Evolutionary conservation across 257 asterid genomes (phyloP).

Genomic region (Eustoma russellianum): DNA sequence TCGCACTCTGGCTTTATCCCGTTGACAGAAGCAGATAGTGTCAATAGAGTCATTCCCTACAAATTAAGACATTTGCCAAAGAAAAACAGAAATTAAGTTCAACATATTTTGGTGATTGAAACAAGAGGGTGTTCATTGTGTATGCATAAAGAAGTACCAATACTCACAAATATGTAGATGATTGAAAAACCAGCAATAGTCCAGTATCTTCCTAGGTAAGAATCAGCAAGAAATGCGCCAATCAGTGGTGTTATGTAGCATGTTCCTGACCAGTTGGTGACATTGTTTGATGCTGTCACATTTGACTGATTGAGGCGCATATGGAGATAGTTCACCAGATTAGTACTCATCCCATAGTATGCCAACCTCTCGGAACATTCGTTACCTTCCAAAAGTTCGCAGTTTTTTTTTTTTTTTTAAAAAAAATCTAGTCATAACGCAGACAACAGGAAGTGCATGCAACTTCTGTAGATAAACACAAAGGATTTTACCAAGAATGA

Average conservation of each 20-base stretch:
- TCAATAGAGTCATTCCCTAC: constrained; percentile 76
- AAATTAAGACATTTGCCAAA: neutral
- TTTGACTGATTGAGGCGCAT: constrained; percentile 34
- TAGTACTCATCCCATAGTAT: constrained; percentile 80
- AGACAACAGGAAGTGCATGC: neutral
- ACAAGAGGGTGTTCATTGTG: neutral
- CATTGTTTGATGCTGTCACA: constrained; percentile 44
- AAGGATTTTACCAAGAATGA: constrained; percentile 45
- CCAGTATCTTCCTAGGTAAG: constrained; percentile 64
- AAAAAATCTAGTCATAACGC: neutral
- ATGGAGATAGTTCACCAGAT: constrained; percentile 61
- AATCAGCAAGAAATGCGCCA: constrained; percentile 75
- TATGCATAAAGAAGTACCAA: neutral
- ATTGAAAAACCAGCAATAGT: constrained; percentile 60
- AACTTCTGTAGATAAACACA: neutral
- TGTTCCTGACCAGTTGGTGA: constrained; percentile 71
- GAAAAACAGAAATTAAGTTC: no score
- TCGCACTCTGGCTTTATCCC: constrained; percentile 54
- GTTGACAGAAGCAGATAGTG: constrained; percentile 50
- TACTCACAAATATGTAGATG: constrained; percentile 51
- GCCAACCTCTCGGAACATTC: constrained; percentile 85
- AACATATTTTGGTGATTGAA: no score
- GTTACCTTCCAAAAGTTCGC: constrained; percentile 29
- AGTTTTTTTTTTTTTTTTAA: neutral
- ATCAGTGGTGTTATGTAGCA: constrained; percentile 70